These are phyloP conservation scores for Talaromyces verruculosus DNA, from an alignment of 2,329 filamentous ascomycete species.

Conservation along the genomic window DNA sequence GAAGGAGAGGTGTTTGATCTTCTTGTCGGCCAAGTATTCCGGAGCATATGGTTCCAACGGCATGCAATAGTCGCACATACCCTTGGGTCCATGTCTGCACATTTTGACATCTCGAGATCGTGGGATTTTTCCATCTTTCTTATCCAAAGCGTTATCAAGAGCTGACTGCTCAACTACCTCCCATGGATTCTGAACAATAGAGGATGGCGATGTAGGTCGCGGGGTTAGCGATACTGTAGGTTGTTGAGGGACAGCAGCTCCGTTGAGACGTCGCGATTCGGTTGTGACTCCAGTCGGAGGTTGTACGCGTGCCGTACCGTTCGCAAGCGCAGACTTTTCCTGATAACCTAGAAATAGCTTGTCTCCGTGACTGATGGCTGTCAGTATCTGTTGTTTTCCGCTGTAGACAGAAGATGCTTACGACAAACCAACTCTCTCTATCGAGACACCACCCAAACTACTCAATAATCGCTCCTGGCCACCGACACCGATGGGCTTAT, in stretches of 20 bases:
- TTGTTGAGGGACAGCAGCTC: conserved; percentile 34
- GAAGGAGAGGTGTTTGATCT: conserved; percentile 98
- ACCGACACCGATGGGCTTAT: conserved; percentile 57
- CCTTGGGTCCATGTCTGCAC: conserved; percentile 93
- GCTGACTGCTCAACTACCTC: conserved; percentile 85
- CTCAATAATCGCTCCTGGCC: conserved; percentile 57
- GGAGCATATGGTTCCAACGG: conserved; percentile 89
- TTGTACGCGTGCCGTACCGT: conserved; percentile 45
- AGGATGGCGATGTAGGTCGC: conserved; percentile 55
- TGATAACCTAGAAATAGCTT: conserved; percentile 84
- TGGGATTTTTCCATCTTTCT: conserved; percentile 82
- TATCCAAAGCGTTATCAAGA: conserved; percentile 84
- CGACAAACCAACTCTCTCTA: conserved; percentile 59
- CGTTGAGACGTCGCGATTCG: conserved; percentile 39
- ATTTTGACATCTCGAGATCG: conserved; percentile 74
- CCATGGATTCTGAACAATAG: conserved; percentile 83
- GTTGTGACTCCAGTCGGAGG: conserved; percentile 26
- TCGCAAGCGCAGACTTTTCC: conserved; percentile 54
- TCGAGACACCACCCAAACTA: conserved; percentile 55
- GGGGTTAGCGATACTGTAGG: conserved; percentile 67
- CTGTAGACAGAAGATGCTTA: conserved; percentile 33
- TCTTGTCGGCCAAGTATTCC: conserved; percentile 88
- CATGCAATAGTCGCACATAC: conserved; percentile 99
- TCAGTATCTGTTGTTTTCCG: not conserved
- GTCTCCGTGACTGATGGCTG: conserved; percentile 71